These are phyloP conservation scores for Deuterostichococcus epilithicus DNA, from an alignment of 139 green algal species.

Conservation along the genomic window DNA sequence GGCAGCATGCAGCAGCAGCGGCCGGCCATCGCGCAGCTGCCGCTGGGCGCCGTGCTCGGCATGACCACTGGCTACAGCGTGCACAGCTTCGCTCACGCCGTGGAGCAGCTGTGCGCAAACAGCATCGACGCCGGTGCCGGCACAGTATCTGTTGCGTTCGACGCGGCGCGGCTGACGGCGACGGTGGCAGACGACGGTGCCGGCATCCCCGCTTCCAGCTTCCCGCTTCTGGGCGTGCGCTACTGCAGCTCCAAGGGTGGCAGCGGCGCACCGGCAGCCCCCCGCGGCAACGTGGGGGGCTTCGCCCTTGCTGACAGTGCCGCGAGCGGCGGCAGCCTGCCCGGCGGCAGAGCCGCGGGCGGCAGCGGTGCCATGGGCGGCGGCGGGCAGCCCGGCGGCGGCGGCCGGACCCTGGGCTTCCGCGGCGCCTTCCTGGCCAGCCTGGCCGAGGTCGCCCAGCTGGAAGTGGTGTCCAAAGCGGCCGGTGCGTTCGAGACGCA, in stretches of 20 bases:
- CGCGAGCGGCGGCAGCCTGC: background rate
- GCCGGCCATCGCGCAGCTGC: background rate
- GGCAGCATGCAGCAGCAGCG: background rate
- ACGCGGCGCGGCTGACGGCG: background rate
- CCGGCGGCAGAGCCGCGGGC: no score
- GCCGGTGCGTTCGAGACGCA: background rate
- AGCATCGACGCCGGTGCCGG: background rate
- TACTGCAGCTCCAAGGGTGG: background rate
- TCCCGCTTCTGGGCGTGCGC: background rate
- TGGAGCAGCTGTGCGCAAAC: background rate
- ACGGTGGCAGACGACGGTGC: background rate
- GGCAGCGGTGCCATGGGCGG: no score
- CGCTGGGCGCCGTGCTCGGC: background rate
- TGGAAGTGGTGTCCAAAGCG: background rate
- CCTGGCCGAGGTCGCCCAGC: background rate
- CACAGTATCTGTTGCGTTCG: background rate
- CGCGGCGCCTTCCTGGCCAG: background rate
- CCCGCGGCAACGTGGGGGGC: no score
- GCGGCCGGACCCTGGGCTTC: background rate
- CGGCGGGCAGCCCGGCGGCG: no score
- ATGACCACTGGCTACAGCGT: background rate
- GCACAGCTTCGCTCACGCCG: background rate
- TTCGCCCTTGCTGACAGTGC: no score
- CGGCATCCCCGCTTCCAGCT: background rate
- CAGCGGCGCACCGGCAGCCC: background rate